These are phyloP conservation scores for Nicotiana benthamiana DNA, from an alignment of 257 asterid genomes.

Conservation along the genomic window DNA sequence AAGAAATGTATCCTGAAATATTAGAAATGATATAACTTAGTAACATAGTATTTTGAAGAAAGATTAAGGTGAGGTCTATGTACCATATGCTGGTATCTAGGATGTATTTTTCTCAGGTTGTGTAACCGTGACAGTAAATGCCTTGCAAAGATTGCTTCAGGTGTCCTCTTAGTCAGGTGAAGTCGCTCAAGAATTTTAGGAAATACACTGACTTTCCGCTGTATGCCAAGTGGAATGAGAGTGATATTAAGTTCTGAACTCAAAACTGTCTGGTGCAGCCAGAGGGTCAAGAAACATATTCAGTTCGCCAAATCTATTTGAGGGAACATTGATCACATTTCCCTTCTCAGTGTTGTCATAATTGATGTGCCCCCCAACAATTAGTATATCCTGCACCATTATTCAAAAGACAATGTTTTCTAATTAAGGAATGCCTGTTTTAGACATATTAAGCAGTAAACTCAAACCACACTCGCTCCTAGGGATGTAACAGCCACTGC, in stretches of 20 bases:
- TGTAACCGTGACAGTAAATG: slow-evolving; percentile 50
- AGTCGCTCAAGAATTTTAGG: slow-evolving; percentile 22
- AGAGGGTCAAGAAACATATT: slow-evolving; percentile 82
- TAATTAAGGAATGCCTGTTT: neutral
- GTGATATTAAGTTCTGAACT: slow-evolving; percentile 43
- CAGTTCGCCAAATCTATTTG: slow-evolving; percentile 54
- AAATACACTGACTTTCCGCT: slow-evolving; percentile 40
- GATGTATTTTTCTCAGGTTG: slow-evolving; percentile 31
- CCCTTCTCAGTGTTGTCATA: slow-evolving; percentile 30
- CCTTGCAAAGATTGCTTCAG: slow-evolving; percentile 43
- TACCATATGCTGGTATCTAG: slow-evolving; percentile 76
- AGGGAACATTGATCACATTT: slow-evolving; percentile 54
- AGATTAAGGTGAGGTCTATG: neutral
- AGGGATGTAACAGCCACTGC: too few relatives aligned
- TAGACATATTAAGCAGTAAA: too few relatives aligned
- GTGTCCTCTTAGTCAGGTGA: slow-evolving; percentile 42
- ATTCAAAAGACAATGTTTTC: neutral
- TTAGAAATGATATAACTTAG: too few relatives aligned
- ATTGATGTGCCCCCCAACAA: slow-evolving; percentile 72
- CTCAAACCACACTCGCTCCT: neutral
- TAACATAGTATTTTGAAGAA: too few relatives aligned
- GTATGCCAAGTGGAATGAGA: slow-evolving; percentile 56
- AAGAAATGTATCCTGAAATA: slow-evolving; percentile 47
- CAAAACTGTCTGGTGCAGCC: slow-evolving; percentile 58
- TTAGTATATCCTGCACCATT: slow-evolving; percentile 45